Base-by-base conservation (phyloP, 345 rosid genomes). In the Eucalyptus virginea region DNA sequence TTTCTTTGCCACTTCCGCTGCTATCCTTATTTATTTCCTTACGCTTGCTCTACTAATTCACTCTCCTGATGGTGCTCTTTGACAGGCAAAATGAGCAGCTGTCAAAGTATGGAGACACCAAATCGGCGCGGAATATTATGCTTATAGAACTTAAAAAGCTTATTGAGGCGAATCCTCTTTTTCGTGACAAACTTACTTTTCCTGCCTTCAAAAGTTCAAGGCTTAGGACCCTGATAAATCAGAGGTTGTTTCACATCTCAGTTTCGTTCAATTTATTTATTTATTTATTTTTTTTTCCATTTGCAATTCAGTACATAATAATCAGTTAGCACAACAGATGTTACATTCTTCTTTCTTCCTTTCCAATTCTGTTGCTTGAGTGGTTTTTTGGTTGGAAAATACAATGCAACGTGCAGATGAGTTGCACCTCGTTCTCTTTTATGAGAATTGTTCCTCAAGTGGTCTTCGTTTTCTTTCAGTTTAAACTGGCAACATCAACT, bases 401-500 rank as follows among this genome's bases (percentile, higher is more conserved):
- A 21, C 30, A 21, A 40, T 77, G 85, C 47, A 40, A 23, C 85
- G 9, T 77, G 47, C 47, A 7, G 17, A 77, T 23, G 85, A 37
- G 85, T 40, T 40, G 47, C 85, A 6, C 85, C 85, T 77, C 24
- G 85, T 40, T 23, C 85, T 40, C 85, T 77, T 40, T 42, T 88
- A 17, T 40, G 34, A 67, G 24, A 28, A 34, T 45, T 88, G 89
- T 88, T 88, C 54, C 86, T 86, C 88, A 86, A 81, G 72, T 60
- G 34, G 45, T 65, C 85, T 40, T 77, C 28, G 67, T 81, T 56
- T 81, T 88, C 60, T 62, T 83, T 69, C 98, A 96, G 99, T 93
- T 92, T 97, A 89, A 97, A 97, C 89, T 97, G 98, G 99, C 98
- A 97, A 92, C 99, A 97, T 89, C 99, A 97, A 91, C 96, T 97